Evolutionary conservation across 768 basidiomycete species (phyloP), one percentile per base, ranked within the genome.

Genomic region (Collybia mongolica): DNA sequence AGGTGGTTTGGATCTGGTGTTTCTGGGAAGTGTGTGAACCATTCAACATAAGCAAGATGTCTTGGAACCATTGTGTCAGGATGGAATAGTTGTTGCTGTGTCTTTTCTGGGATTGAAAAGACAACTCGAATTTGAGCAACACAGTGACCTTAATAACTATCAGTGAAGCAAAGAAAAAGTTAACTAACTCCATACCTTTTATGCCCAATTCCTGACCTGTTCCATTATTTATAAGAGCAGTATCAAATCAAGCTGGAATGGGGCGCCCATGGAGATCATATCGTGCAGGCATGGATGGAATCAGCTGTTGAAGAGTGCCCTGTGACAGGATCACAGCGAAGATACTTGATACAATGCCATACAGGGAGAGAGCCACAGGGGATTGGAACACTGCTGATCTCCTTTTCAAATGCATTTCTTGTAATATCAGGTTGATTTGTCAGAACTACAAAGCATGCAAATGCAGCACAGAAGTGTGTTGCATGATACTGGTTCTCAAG

Each of bases 181-280:
- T 7, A 35, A 38, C 12, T n/a, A 9, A 39, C 2, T 32, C 37
- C 45, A 17, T 44, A 66, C 62, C 61, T 51, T 48, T 19, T 2
- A 55, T 26, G 1, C 57, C 59, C 11, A 23, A 46, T 12, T 19
- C 22, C 11, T 22, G 24, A 19, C 41, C 24, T 54, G 8, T 18
- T 26, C 35, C 14, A 11, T 6, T 1, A 59, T 29, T 39, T 23
- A 44, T 44, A 22, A 22, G 15, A 43, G 50, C 46, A 45, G 55
- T 72, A 50, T 76, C 72, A 58, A 73, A 75, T 2, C 64, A 50
- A 1, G 53, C 62, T 1, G 60, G 60, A 26, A 63, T 44, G 0
- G 17, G 3, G 4, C 49, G 39, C 0, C 57, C 49, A 4, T 50
- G 50, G 17, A 46, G 51, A 39, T 62, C 54, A 11, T 20, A 23